Evolutionary conservation across 257 asterid species (phyloP), one percentile per base, ranked within the genome.

Genomic region (Ilex asprella): DNA sequence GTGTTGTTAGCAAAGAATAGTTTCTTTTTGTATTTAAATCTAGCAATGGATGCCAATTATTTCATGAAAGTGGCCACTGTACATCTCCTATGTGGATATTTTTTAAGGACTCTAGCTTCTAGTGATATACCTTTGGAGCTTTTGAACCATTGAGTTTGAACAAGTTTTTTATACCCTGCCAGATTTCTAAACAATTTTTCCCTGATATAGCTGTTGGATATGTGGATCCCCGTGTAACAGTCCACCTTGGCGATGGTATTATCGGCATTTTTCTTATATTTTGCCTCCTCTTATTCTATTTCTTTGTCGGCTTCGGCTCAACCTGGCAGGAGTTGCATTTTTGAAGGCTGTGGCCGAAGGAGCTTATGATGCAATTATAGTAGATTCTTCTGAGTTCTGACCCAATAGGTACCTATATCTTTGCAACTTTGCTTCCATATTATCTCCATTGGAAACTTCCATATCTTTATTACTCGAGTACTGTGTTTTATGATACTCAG

Each of bases 271-370:
- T 35, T 35, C 41, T 35, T 35, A 35, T 35, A 35, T 35, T 35
- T 35, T 8, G 41, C 41, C 41, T 21, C 41, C 41, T 35, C 5
- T 3, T 35, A 3, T 35, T 35, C 41, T 35, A 4, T 35, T 35
- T 31, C 8, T 29, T 55, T 27, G 55, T 41, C 16, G 21, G 29
- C 21, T 71, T 60, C 63, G 39, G 60, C 58, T 57, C 21, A 41
- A 63, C 65, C 32, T 67, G 77, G 61, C 70, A 67, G 72, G 72
- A 30, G 72, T 55, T 35, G 62, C 55, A 67, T 67, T 67, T 12
- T 64, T 67, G 62, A 67, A 39, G 59, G 61, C 61, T 51, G 72
- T 59, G 6, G 55, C 61, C 27, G 31, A 56, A 29, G 66, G 66
- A 60, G 50, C 61, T 31, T 67, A 67, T 56, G 72, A 67, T 60